Conservation (phyloP, 2,329 filamentous ascomycete species). For the Alternaria rosae region DNA sequence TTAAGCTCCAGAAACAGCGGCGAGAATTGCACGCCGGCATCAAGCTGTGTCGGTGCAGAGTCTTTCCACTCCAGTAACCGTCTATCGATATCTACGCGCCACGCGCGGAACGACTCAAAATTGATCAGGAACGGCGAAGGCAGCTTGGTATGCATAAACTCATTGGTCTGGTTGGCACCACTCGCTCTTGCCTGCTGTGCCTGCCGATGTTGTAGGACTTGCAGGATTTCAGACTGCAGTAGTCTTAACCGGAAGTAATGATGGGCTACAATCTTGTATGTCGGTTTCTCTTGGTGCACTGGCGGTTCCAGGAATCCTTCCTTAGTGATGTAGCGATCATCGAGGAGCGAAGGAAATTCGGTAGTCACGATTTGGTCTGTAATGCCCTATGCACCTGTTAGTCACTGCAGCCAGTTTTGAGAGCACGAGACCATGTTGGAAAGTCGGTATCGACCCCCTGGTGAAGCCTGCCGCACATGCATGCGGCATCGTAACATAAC, state of each 20-base stretch:
- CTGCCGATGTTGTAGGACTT: constrained; percentile 92
- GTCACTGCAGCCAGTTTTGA: neutral
- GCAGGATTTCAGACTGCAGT: constrained; percentile 91
- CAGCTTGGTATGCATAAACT: constrained; percentile 78
- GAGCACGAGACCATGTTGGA: neutral
- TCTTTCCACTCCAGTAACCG: constrained; percentile 87
- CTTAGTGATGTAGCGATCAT: constrained; percentile 87
- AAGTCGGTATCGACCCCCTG: neutral
- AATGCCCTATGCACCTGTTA: constrained; percentile 61
- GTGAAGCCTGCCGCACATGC: neutral
- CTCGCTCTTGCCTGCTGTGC: constrained; percentile 76
- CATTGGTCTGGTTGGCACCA: constrained; percentile 70
- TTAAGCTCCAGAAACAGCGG: constrained; percentile 92
- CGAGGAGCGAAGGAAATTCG: constrained; percentile 87
- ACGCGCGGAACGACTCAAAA: constrained; percentile 85
- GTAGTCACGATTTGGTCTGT: constrained; percentile 97
- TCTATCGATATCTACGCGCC: constrained; percentile 86
- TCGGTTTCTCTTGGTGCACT: constrained; percentile 67
- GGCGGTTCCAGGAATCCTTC: constrained; percentile 73
- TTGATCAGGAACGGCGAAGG: constrained; percentile 84
- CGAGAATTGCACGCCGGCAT: constrained; percentile 88
- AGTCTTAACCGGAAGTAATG: constrained; percentile 91
- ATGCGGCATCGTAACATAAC: neutral
- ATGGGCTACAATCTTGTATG: constrained; percentile 88
- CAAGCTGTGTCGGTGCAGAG: constrained; percentile 75